Percentiles rank a stretch among this genome's conserved stretches.
Evolutionary conservation across 2,329 filamentous ascomycete species (phyloP).

Genomic region (Aureobasidium namibiae): DNA sequence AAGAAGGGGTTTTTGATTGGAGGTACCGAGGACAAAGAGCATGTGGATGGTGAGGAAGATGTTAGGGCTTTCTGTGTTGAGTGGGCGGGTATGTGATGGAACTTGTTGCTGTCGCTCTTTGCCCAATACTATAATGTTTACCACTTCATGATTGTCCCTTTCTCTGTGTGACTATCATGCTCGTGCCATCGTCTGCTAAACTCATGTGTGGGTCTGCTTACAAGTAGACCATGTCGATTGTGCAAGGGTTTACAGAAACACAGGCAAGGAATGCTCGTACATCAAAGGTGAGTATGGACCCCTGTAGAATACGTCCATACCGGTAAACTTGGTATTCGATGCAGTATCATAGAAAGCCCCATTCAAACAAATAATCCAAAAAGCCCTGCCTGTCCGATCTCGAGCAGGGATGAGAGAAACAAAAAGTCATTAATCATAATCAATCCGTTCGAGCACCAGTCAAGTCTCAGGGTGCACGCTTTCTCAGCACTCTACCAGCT

Average conservation of each 20-base stretch:
- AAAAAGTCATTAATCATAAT: conserved; percentile 6
- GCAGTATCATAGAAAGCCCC: not conserved
- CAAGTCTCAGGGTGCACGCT: conserved; percentile 17
- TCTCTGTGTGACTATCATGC: not conserved
- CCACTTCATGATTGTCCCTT: not conserved
- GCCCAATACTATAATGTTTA: not conserved
- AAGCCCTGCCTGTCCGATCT: not conserved
- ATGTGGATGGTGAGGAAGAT: conserved; percentile 28
- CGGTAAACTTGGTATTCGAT: not conserved
- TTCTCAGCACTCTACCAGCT: conserved; percentile 23
- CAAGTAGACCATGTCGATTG: too few relatives aligned
- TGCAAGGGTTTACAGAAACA: too few relatives aligned
- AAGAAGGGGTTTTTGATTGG: conserved; percentile 93
- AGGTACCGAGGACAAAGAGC: conserved; percentile 36
- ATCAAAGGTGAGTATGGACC: too few relatives aligned
- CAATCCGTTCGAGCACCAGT: not conserved
- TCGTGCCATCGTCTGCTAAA: too few relatives aligned
- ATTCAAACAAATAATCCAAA: not conserved
- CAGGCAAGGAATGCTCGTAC: too few relatives aligned
- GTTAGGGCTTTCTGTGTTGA: conserved; percentile 77
- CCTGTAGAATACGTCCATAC: not conserved
- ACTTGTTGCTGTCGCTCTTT: not conserved
- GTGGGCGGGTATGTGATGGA: conserved; percentile 82
- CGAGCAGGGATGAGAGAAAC: not conserved
- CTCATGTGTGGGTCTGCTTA: too few relatives aligned